These are phyloP conservation scores for Cercospora nicotianae DNA, from an alignment of 2,329 filamentous ascomycete genomes.

Conservation along the genomic window DNA sequence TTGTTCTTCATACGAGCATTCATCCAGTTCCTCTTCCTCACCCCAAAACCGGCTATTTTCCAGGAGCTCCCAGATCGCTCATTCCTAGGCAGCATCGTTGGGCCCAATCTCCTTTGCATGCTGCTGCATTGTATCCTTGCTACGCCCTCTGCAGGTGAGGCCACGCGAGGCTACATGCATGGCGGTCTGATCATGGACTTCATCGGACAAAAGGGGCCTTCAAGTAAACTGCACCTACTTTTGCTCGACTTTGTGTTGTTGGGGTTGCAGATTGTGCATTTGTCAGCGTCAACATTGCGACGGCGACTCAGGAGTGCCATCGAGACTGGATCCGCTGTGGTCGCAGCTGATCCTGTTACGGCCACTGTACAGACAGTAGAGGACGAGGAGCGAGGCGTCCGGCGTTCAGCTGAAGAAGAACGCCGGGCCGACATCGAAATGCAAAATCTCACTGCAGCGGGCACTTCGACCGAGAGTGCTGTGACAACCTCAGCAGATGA, in stretches of 20 bases:
- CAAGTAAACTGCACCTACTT: conserved; percentile 54
- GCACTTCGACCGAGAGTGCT: conserved; percentile 8
- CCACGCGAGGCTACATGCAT: conserved; percentile 57
- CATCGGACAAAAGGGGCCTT: conserved; percentile 60
- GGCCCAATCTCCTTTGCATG: conserved; percentile 57
- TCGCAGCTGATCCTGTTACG: conserved; percentile 19
- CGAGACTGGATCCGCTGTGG: conserved; percentile 25
- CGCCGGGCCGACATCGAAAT: conserved; percentile 44
- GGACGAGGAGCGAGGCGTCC: conserved; percentile 59
- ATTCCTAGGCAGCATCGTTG: conserved; percentile 55
- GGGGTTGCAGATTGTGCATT: conserved; percentile 57
- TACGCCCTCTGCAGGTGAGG: conserved; percentile 48
- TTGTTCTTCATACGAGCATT: conserved; percentile 57
- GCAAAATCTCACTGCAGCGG: conserved; percentile 37
- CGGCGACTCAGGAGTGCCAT: conserved; percentile 47
- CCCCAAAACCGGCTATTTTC: conserved; percentile 57
- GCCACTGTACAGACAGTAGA: conserved; percentile 54
- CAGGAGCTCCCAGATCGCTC: conserved; percentile 42
- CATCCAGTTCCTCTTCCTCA: conserved; percentile 59
- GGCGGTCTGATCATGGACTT: conserved; percentile 65
- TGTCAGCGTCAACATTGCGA: conserved; percentile 56
- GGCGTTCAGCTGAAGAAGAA: conserved; percentile 42
- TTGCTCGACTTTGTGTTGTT: conserved; percentile 56
- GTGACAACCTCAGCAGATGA: conserved; percentile 15
- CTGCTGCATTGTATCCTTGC: conserved; percentile 51